phyloP scores from a whole-genome alignment of 2,329 filamentous ascomycete genomes.

The Talaromyces sp. region DNA sequence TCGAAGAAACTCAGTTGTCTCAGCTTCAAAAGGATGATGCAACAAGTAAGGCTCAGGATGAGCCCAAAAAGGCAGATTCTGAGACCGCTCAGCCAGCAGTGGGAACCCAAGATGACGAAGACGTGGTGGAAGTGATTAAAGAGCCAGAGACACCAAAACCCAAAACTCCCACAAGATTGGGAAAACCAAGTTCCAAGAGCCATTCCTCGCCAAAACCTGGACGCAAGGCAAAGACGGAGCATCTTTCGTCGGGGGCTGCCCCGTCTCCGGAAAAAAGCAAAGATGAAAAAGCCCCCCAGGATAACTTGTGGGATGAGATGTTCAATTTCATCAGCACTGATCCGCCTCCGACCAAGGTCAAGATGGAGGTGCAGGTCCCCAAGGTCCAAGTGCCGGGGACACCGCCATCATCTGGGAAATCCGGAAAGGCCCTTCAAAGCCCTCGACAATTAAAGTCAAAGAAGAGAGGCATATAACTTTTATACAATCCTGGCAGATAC shows the following conservation, averaged over 20 bases:
- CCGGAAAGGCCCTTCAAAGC: not conserved
- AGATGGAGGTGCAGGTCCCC: conserved; percentile 16
- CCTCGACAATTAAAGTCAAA: conserved; percentile 7
- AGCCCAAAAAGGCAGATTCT: not conserved
- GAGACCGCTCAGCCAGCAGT: not conserved
- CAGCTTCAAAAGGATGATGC: not conserved
- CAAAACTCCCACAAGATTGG: not conserved
- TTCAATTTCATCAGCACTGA: not conserved
- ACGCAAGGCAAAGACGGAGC: not conserved
- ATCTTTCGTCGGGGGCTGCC: not conserved
- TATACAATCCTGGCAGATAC: not conserved
- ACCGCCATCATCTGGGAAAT: conserved; percentile 15
- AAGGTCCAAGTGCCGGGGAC: conserved; percentile 20
- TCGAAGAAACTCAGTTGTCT: conserved; percentile 6
- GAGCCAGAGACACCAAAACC: conserved; percentile 2
- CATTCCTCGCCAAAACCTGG: not conserved
- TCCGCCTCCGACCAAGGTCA: not conserved
- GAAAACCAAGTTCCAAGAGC: not conserved
- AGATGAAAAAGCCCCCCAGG: not conserved
- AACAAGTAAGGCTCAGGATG: not conserved
- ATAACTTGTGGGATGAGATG: conserved; percentile 7
- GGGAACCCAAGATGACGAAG: not conserved
- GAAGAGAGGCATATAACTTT: not conserved
- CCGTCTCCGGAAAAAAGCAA: not conserved
- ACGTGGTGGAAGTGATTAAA: not conserved